Evolutionary conservation across 2,329 filamentous ascomycete genomes (phyloP), one percentile per base, ranked within the genome.

Genomic region (Xylariaceae sp.): DNA sequence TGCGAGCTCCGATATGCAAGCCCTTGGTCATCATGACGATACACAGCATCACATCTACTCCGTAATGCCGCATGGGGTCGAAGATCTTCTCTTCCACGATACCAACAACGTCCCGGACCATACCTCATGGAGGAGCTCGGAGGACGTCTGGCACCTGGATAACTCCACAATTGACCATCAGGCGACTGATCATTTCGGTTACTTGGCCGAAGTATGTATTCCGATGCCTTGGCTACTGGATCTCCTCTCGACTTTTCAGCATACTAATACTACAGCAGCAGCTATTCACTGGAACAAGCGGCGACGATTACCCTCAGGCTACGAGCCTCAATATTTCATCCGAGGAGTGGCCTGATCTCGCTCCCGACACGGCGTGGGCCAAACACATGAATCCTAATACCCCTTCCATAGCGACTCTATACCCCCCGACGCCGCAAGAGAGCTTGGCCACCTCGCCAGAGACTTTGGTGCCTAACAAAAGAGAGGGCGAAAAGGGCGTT

Each of bases 1-100:
- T 7, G 14, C 31, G 6, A 41, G 12, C 28, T 37, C 44, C 44
- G 56, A 45, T 12, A 55, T 55, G 56, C 50, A 41, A 31, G 16
- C 29, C 40, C 16, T 50, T 23, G 23, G 9, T 19, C n/a, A 24
- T 19, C 3, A 34, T 33, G 50, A 12, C 40, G 45, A 41, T 21
- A 58, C 26, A 40, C 33, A 44, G 6, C 50, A 49, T 54, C 45
- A 6, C 4, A 6, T 19, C 28, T 21, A 28, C 28, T 17, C 29
- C 43, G 8, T 53, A 17, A 4, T 31, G 28, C 17, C 31, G 2
- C 8, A 29, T 19, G 33, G 19, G 0, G 7, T 19, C 3, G 39
- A 6, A 9, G 26, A 46, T 16, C 4, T 28, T 9, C 14, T 39
- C 7, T 54, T 44, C 16, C 41, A 50, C 17, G 11, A 41, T n/a